Evolutionary conservation across 2,329 filamentous ascomycete genomes (phyloP).

Genomic region (Penicillium palitans): DNA sequence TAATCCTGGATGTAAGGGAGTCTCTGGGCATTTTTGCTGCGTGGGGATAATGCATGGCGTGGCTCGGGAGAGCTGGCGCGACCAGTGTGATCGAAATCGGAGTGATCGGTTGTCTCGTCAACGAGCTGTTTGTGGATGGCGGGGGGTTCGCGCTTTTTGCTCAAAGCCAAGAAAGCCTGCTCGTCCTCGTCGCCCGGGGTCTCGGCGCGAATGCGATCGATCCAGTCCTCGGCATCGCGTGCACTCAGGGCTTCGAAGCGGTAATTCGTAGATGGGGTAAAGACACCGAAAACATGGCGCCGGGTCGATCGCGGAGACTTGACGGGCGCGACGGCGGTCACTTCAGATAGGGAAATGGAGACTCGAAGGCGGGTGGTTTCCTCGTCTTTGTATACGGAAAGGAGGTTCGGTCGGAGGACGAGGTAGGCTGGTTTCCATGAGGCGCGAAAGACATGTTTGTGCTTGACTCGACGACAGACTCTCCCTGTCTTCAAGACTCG

Average conservation of each 20-base stretch:
- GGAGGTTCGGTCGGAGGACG: constrained; percentile 82
- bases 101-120: constrained; percentile 46
- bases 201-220: constrained; percentile 73
- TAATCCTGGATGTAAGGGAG: constrained; percentile 52
- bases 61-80: constrained; percentile 39
- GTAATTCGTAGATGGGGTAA: constrained; percentile 86
- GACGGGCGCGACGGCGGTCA: constrained; percentile 85
- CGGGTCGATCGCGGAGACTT: constrained; percentile 86
- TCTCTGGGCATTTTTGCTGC: constrained; percentile 26
- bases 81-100: constrained; percentile 39
- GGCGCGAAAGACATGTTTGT: constrained; percentile 79
- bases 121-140: constrained; percentile 31
- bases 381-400: constrained; percentile 91
- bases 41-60: constrained; percentile 31
- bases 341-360: constrained; percentile 82
- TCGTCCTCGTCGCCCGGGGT: constrained; percentile 87
- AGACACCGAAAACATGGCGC: constrained; percentile 86
- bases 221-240: constrained; percentile 81
- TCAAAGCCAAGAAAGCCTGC: constrained; percentile 66
- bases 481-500: constrained; percentile 87
- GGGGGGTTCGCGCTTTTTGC: constrained; percentile 24
- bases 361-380: constrained; percentile 87
- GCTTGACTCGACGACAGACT: constrained; percentile 84
- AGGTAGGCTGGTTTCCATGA: constrained; percentile 89
- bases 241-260: constrained; percentile 77